Percentiles rank a stretch among this genome's conserved stretches.
Conservation (phyloP, 164 flowering plant genomes). For the Vitis labrusca region DNA sequence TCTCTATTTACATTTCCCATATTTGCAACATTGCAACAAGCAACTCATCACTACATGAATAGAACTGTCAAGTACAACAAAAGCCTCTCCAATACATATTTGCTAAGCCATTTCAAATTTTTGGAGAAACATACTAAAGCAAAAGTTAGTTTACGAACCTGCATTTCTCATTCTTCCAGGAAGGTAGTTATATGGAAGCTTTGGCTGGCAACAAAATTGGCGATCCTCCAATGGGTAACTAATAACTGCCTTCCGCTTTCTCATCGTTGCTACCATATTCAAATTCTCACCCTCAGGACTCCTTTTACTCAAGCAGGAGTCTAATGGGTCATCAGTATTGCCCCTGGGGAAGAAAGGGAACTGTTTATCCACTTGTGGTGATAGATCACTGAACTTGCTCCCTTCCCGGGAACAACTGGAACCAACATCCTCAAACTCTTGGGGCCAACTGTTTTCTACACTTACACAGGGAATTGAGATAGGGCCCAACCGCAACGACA, state of each 20-base stretch:
- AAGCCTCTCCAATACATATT: slow-evolving; percentile 1
- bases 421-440: slow-evolving; percentile 8
- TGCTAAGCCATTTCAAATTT: not conserved
- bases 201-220: slow-evolving; percentile 22
- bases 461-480: slow-evolving; percentile 3
- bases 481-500: slow-evolving; percentile 40
- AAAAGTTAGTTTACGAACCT: slow-evolving; percentile 20
- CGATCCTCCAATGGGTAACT: slow-evolving; percentile 9
- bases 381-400: slow-evolving; percentile 2
- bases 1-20: slow-evolving; percentile 10
- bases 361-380: slow-evolving; percentile 1
- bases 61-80: not conserved
- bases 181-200: slow-evolving; percentile 11
- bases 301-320: slow-evolving; percentile 1
- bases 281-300: not conserved
- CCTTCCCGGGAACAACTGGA: slow-evolving; percentile 8
- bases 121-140: slow-evolving; percentile 3
- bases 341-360: slow-evolving; percentile 2
- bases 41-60: not conserved
- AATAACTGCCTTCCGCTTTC: slow-evolving; percentile 23
- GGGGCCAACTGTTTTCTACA: not conserved
- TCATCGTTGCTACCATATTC: slow-evolving; percentile 6
- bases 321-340: slow-evolving; percentile 1
- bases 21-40: not conserved
- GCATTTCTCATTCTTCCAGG: slow-evolving; percentile 14